Evolutionary conservation across 2,329 filamentous ascomycete species (phyloP).

Genomic region (Leptodontidium sp.): DNA sequence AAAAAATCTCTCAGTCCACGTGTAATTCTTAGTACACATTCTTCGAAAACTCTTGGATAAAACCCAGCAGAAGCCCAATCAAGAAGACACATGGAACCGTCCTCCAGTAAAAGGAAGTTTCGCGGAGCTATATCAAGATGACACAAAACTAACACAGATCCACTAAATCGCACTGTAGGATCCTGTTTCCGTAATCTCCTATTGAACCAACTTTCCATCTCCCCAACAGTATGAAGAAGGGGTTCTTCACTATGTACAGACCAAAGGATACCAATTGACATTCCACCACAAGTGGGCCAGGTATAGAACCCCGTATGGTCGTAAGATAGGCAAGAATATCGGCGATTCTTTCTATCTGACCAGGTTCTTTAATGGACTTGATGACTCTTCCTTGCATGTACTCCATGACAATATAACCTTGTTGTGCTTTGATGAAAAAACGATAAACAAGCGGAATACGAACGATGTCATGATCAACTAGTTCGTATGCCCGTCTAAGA

Average conservation of each 20-base stretch:
- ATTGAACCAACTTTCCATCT: constrained; percentile 17
- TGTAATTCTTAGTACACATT: constrained; percentile 27
- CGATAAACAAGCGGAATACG: constrained; percentile 10
- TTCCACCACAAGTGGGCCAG: constrained; percentile 13
- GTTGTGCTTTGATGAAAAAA: constrained; percentile 8
- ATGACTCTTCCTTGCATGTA: constrained; percentile 3
- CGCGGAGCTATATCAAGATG: constrained; percentile 15
- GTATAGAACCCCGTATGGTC: constrained; percentile 12
- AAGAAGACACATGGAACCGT: constrained; percentile 11
- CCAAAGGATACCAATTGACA: constrained; percentile 13
- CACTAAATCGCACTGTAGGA: not conserved
- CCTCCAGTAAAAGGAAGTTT: constrained; percentile 6
- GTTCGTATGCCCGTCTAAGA: constrained; percentile 2
- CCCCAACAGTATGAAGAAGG: constrained; percentile 7
- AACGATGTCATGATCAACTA: constrained; percentile 10
- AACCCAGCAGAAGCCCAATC: constrained; percentile 14
- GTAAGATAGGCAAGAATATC: constrained; percentile 13
- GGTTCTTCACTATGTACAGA: constrained; percentile 15
- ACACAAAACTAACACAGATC: constrained; percentile 8
- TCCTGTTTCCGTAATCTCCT: constrained; percentile 11
- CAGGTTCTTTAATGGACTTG: constrained; percentile 5
- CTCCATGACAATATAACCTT: constrained; percentile 16
- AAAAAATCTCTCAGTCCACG: constrained; percentile 25
- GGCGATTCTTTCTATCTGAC: constrained; percentile 6
- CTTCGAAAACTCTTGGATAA: constrained; percentile 15